A percentile compares a stretch with the other conserved stretches of the same genome.
phyloP scores from a whole-genome alignment of 2,329 filamentous ascomycete species.

The Neopestalotiopsis rosae region DNA sequence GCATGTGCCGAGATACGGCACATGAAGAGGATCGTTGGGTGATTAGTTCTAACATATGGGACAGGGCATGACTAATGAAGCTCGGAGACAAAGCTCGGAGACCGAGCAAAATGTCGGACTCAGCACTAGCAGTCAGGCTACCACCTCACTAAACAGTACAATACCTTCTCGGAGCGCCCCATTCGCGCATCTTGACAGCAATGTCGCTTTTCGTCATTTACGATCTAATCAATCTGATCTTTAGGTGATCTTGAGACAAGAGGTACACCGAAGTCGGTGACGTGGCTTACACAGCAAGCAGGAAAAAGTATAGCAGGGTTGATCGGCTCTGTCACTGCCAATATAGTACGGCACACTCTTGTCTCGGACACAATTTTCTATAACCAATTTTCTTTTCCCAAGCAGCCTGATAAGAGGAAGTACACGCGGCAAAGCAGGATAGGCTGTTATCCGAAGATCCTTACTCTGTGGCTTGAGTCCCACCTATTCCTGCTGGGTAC shows the following conservation, averaged over 20 bases:
- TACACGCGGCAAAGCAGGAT: background rate
- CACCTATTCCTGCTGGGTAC: background rate
- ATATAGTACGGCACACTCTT: slow-evolving; percentile 4
- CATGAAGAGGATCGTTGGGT: background rate
- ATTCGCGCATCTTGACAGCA: background rate
- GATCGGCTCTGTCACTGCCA: background rate
- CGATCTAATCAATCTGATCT: slow-evolving; percentile 33
- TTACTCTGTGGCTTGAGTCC: slow-evolving; percentile 1
- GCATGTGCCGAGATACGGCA: background rate
- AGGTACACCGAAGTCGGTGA: slow-evolving; percentile 17
- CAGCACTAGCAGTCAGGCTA: slow-evolving; percentile 4
- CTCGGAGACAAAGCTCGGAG: slow-evolving; percentile 13
- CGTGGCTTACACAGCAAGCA: slow-evolving; percentile 5
- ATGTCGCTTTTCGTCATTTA: slow-evolving; percentile 17
- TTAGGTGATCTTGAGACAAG: slow-evolving; percentile 11
- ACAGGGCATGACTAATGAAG: background rate
- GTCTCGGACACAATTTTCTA: background rate
- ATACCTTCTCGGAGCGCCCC: background rate
- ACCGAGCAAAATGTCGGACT: slow-evolving; percentile 1
- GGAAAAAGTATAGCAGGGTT: background rate
- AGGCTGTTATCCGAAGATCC: background rate
- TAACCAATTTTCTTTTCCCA: slow-evolving; percentile 2
- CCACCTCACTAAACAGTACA: slow-evolving; percentile 5
- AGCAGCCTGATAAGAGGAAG: background rate
- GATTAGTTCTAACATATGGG: background rate